Percentiles rank a stretch among this genome's conserved stretches.
Conservation (phyloP, 441 rosid genomes). For the Erodium moschatum region DNA sequence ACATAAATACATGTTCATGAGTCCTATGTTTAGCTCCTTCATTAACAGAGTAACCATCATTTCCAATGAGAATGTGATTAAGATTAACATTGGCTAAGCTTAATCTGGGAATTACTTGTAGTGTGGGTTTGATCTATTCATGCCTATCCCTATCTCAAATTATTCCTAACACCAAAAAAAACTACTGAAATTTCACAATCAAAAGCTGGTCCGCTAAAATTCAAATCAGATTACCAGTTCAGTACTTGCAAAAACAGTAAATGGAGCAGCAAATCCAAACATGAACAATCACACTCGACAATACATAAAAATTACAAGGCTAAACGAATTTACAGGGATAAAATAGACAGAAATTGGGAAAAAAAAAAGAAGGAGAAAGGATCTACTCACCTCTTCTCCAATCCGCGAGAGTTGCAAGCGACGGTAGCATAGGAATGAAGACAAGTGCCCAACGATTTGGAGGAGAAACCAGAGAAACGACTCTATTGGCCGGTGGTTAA, state of each 20-base stretch:
- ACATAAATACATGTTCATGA: not conserved
- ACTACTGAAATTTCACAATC: not conserved
- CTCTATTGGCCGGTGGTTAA: no score
- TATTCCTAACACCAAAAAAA: not conserved
- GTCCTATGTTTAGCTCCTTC: not conserved
- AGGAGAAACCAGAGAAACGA: conserved; percentile 3
- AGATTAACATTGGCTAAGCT: not conserved
- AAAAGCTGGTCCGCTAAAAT: not conserved
- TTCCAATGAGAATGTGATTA: not conserved
- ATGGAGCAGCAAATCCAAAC: not conserved
- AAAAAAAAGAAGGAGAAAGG: no score
- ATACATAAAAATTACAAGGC: not conserved
- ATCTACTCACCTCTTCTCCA: not conserved
- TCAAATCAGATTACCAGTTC: not conserved
- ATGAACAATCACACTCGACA: not conserved
- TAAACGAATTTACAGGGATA: not conserved
- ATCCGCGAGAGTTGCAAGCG: not conserved
- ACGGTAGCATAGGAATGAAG: not conserved
- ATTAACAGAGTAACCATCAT: not conserved
- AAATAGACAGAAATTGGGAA: not conserved
- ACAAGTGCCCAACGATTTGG: not conserved
- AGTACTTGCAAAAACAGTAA: not conserved
- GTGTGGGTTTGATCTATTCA: not conserved
- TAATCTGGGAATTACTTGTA: not conserved
- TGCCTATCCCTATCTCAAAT: not conserved